Percentiles rank a stretch among this genome's conserved stretches.
Evolutionary conservation across 352 stramenopile genomes (phyloP).

Genomic region (Pseudoperonospora humuli): DNA sequence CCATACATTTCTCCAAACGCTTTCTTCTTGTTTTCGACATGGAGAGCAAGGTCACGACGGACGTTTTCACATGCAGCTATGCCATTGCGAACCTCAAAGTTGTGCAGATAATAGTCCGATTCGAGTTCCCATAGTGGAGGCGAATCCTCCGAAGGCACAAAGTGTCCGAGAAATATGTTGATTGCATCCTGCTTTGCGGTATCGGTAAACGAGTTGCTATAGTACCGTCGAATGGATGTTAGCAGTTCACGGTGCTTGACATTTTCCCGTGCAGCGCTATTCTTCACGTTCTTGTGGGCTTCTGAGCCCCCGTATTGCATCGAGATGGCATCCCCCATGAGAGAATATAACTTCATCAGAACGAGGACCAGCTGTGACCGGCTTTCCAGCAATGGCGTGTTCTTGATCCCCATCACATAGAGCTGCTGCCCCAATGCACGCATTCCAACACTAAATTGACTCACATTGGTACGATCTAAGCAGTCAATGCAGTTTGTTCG

Average conservation of each 20-base stretch:
- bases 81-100: slow-evolving; percentile 79
- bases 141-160: slow-evolving; percentile 58
- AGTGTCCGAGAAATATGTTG: slow-evolving; percentile 98
- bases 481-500: slow-evolving; percentile 99
- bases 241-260: slow-evolving; percentile 95
- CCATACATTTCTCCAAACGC: slow-evolving; percentile 30
- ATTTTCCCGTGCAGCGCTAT: slow-evolving; percentile 72
- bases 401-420: slow-evolving; percentile 95
- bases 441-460: slow-evolving; percentile 82
- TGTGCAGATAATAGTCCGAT: slow-evolving; percentile 89
- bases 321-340: slow-evolving; percentile 97
- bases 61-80: slow-evolving; percentile 54
- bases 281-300: slow-evolving; percentile 98
- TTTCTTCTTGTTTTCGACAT: slow-evolving; percentile 51
- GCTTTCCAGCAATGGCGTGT: slow-evolving; percentile 70
- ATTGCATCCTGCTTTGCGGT: slow-evolving; percentile 98
- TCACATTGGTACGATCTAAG: slow-evolving; percentile 83
- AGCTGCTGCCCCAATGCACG: slow-evolving; percentile 93
- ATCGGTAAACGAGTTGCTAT: slow-evolving; percentile 99
- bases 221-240: slow-evolving; percentile 98
- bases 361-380: slow-evolving; percentile 92
- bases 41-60: slow-evolving; percentile 48
- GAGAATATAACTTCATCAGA: slow-evolving; percentile 97
- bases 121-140: slow-evolving; percentile 78
- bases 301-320: slow-evolving; percentile 99